These are phyloP conservation scores for Bretschneidera sinensis DNA, from an alignment of 345 rosid species.

Conservation along the genomic window DNA sequence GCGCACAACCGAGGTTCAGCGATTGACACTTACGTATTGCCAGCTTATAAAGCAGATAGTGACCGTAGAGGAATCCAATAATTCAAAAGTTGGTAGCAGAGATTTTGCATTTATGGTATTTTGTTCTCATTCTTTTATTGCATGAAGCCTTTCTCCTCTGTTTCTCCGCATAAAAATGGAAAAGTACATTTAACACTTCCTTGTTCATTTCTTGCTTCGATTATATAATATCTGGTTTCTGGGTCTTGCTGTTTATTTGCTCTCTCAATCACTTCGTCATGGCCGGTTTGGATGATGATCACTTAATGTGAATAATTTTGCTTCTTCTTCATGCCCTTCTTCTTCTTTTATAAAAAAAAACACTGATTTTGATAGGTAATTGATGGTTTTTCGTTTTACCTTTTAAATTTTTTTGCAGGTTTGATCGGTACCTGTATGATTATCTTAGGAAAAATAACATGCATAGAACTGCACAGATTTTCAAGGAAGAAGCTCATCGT, in stretches of 20 bases:
- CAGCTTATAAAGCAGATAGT: no score
- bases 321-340: neutral
- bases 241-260: neutral
- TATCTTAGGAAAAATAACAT: constrained; percentile 13
- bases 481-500: constrained; percentile 3
- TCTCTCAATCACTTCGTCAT: neutral
- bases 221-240: neutral
- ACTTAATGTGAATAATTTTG: neutral
- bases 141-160: neutral
- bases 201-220: neutral
- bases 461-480: constrained; percentile 12
- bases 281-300: neutral
- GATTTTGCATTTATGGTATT: no score
- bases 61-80: no score
- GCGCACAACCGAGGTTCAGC: no score
- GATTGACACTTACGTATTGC: no score
- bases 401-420: constrained; percentile 2
- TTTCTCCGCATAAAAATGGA: neutral
- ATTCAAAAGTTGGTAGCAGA: no score
- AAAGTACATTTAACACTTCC: no score
- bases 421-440: constrained; percentile 11
- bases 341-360: neutral
- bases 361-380: neutral
- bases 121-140: no score
- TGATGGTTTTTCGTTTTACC: neutral